A percentile compares a stretch with the other conserved stretches of the same genome.
These are phyloP conservation scores for Solanum infundibuliforme DNA, from an alignment of 257 asterid genomes.

Conservation along the genomic window DNA sequence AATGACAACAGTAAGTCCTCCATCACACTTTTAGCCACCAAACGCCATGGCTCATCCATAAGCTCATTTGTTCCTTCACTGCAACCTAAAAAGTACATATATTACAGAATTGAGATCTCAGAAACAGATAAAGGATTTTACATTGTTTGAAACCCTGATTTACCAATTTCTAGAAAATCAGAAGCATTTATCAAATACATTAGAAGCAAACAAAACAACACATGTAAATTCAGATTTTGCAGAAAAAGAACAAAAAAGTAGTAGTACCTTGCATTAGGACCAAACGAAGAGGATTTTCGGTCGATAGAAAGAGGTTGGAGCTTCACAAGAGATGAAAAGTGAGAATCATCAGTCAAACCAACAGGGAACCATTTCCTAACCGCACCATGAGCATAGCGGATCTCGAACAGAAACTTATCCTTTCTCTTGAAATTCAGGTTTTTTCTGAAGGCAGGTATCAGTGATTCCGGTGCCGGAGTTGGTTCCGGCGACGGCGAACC, in stretches of 20 bases:
- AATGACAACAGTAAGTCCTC: constrained; percentile 27
- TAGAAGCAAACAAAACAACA: no score
- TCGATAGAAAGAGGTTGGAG: constrained; percentile 23
- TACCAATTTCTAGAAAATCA: no score
- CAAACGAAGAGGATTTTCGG: constrained; percentile 17
- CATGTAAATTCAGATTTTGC: no score
- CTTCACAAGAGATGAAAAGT: constrained; percentile 11
- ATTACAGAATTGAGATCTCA: no score
- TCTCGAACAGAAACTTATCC: not conserved
- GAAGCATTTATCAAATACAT: not conserved
- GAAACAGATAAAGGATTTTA: no score
- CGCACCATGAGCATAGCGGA: constrained; percentile 13
- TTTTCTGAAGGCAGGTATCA: not conserved
- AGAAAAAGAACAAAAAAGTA: not conserved
- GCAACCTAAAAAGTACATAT: not conserved
- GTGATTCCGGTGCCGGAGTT: constrained; percentile 1
- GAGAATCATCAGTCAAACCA: constrained; percentile 22
- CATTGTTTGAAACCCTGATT: no score
- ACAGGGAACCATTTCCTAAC: constrained; percentile 36
- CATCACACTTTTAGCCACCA: constrained; percentile 21
- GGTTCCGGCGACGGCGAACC: constrained; percentile 15
- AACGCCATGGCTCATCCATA: constrained; percentile 22
- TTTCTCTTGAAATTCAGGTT: not conserved
- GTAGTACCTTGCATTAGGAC: constrained; percentile 1
- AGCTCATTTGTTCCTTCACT: constrained; percentile 4